phyloP scores from a whole-genome alignment of 148 eudicot genomes.

The Diospyros kaki region DNA sequence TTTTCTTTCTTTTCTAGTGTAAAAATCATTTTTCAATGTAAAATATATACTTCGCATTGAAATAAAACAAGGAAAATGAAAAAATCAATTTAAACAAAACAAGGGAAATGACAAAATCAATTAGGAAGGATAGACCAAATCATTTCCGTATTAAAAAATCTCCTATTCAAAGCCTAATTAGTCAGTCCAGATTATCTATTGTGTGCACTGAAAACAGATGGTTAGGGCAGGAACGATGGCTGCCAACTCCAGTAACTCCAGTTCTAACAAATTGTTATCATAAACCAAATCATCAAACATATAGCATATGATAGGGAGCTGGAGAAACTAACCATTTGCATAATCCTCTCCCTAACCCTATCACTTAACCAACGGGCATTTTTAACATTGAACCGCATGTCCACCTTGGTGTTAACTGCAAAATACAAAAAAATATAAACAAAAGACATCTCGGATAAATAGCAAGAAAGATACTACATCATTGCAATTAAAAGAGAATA shows the following conservation, averaged over 20 bases:
- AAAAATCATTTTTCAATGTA: no score
- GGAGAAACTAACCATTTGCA: slow-evolving; percentile 57
- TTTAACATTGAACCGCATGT: slow-evolving; percentile 80
- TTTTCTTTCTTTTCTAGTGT: no score
- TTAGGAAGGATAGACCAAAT: neutral
- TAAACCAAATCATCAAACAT: neutral
- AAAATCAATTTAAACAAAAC: no score
- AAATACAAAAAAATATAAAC: neutral
- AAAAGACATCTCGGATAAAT: slow-evolving; percentile 3
- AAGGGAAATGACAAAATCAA: no score
- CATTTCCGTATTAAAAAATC: neutral
- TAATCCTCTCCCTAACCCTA: slow-evolving; percentile 61
- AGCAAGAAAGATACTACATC: neutral
- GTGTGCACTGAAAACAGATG: neutral
- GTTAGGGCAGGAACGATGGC: neutral
- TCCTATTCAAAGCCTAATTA: neutral
- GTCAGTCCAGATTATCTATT: neutral
- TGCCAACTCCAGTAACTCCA: neutral
- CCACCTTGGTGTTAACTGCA: slow-evolving; percentile 81
- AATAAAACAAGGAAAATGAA: no score
- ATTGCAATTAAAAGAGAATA: neutral
- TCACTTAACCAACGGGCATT: slow-evolving; percentile 79
- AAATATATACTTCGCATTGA: no score
- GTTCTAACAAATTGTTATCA: neutral
- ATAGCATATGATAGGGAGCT: slow-evolving; percentile 4